Percentiles rank a stretch among this genome's conserved stretches.
Evolutionary conservation across 2,329 filamentous ascomycete genomes (phyloP).

Genomic region (Venturiaceae sp.): DNA sequence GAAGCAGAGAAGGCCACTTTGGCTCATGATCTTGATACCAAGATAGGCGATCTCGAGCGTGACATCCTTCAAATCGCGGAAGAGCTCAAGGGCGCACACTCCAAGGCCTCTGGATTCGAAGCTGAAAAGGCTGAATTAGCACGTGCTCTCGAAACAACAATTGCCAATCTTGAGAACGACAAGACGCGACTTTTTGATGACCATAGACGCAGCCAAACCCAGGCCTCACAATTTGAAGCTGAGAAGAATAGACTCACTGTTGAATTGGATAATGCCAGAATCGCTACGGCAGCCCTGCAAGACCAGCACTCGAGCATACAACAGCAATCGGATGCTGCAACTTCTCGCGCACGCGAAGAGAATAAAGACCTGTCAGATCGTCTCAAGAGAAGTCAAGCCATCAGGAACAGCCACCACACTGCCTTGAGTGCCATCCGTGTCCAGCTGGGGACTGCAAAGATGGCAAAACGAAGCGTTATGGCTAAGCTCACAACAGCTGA

Average conservation of each 20-base stretch:
- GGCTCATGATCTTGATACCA: background rate
- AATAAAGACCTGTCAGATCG: background rate
- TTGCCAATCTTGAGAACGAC: background rate
- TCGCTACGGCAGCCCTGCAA: background rate
- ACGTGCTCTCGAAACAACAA: background rate
- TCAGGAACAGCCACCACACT: background rate
- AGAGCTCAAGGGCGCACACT: background rate
- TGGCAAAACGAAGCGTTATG: slow-evolving; percentile 1
- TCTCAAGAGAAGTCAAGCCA: background rate
- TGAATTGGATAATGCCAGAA: background rate
- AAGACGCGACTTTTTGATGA: background rate
- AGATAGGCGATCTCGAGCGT: background rate
- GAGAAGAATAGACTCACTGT: background rate
- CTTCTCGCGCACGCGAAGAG: background rate
- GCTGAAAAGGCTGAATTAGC: background rate
- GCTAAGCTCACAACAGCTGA: background rate
- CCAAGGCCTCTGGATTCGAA: background rate
- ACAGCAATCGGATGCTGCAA: background rate
- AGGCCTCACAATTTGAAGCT: background rate
- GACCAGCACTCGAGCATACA: background rate
- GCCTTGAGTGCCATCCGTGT: background rate
- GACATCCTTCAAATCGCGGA: background rate
- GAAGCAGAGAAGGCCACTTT: background rate
- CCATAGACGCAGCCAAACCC: background rate
- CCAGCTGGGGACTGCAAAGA: background rate